phyloP scores from a whole-genome alignment of 2,329 filamentous ascomycete genomes.

The Aureobasidium sp. region DNA sequence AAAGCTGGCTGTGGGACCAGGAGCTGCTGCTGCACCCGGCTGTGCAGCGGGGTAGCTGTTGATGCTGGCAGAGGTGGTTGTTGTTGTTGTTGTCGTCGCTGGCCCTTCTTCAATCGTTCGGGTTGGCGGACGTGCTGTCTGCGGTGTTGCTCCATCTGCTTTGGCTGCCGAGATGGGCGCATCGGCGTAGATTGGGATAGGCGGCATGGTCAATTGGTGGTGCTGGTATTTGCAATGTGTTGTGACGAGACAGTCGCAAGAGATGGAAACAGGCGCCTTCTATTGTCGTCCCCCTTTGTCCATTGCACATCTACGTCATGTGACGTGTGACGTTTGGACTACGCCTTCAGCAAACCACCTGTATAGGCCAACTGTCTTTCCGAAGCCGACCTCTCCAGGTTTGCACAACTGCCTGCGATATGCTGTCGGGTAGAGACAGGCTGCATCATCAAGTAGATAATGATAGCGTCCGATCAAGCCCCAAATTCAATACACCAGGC shows the following conservation, averaged over 20 bases:
- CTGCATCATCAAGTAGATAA: no score
- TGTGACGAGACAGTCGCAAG: no score
- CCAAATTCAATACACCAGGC: no score
- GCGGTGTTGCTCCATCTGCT: constrained; percentile 30
- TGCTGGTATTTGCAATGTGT: no score
- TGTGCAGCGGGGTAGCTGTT: constrained; percentile 26
- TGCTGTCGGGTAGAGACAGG: no score
- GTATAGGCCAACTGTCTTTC: no score
- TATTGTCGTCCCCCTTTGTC: constrained; percentile 12
- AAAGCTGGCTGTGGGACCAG: constrained; percentile 28
- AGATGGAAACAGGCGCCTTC: background rate
- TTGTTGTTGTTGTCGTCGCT: constrained; percentile 15
- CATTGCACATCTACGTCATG: constrained; percentile 1
- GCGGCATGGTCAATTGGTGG: constrained; percentile 36
- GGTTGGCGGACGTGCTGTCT: constrained; percentile 26
- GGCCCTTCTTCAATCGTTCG: background rate
- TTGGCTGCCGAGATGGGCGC: constrained; percentile 38
- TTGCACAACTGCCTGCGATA: no score
- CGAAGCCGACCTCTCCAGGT: no score
- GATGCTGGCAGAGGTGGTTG: constrained; percentile 21
- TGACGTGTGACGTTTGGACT: background rate
- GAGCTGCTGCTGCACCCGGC: constrained; percentile 26
- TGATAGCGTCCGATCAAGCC: no score
- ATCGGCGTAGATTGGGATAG: constrained; percentile 41
- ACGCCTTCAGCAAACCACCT: background rate